phyloP scores from a whole-genome alignment of 257 asterid species.

The Petunia axillaris region DNA sequence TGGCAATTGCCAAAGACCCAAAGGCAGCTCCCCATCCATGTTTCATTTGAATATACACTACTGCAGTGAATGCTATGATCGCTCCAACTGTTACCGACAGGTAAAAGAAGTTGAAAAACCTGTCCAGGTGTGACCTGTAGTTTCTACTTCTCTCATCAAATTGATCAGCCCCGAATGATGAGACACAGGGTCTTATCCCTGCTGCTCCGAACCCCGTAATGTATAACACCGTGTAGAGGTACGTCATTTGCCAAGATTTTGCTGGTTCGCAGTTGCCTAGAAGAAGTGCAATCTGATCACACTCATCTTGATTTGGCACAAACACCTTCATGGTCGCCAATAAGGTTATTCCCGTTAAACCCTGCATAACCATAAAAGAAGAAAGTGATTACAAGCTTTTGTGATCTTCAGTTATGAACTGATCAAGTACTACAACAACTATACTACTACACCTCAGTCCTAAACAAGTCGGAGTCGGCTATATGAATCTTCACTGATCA shows the following conservation, averaged over 20 bases:
- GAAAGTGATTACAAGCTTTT: slow-evolving; percentile 1
- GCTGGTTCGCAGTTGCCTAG: slow-evolving; percentile 93
- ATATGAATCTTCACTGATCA: too few relatives aligned
- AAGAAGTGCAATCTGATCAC: slow-evolving; percentile 82
- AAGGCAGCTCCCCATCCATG: slow-evolving; percentile 97
- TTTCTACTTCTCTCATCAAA: slow-evolving; percentile 76
- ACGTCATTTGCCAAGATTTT: slow-evolving; percentile 89
- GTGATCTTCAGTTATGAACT: background rate
- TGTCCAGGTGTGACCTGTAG: slow-evolving; percentile 77
- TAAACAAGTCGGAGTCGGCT: too few relatives aligned
- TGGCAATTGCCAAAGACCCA: slow-evolving; percentile 86
- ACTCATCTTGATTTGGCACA: slow-evolving; percentile 78
- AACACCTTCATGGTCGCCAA: slow-evolving; percentile 63
- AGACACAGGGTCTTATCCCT: slow-evolving; percentile 97
- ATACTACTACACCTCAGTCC: too few relatives aligned
- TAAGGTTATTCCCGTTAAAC: slow-evolving; percentile 87
- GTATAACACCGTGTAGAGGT: slow-evolving; percentile 71
- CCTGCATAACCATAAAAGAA: slow-evolving; percentile 54
- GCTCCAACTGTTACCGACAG: slow-evolving; percentile 95
- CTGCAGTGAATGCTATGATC: slow-evolving; percentile 84
- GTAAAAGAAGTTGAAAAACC: slow-evolving; percentile 93
- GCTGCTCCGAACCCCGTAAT: slow-evolving; percentile 95
- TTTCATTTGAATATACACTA: slow-evolving; percentile 85
- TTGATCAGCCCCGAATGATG: slow-evolving; percentile 99
- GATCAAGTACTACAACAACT: background rate